These are phyloP conservation scores for Phytomonas francai DNA, from an alignment of 208 protist genomes.

Conservation along the genomic window DNA sequence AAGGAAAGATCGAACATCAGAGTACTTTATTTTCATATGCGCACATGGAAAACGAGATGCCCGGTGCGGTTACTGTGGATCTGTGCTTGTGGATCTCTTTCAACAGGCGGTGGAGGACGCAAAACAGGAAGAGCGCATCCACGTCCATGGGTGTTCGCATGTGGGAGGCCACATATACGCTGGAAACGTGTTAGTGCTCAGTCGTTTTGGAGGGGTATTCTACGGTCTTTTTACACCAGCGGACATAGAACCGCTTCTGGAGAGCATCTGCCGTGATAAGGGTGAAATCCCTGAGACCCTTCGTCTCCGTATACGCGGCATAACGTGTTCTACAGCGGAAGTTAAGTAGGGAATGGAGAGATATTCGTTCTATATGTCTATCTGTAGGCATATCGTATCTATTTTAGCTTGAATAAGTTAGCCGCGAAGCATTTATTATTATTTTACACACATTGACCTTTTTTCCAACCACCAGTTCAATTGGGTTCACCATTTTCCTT, in stretches of 20 bases:
- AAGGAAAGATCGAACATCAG: constrained; percentile 1
- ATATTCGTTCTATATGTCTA: not conserved
- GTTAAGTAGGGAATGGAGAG: not conserved
- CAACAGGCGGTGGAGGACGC: constrained; percentile 9
- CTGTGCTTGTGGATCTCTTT: constrained; percentile 18
- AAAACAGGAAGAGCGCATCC: not conserved
- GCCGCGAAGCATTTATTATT: not conserved
- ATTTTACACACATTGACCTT: not conserved
- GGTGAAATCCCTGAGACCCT: constrained; percentile 6
- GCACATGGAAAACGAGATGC: constrained; percentile 15
- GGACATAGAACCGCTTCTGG: constrained; percentile 12
- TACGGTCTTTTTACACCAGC: constrained; percentile 16
- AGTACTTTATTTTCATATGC: constrained; percentile 20
- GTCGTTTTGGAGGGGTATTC: constrained; percentile 10
- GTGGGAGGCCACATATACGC: constrained; percentile 28
- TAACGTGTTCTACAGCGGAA: not conserved
- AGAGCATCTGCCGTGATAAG: constrained; percentile 1
- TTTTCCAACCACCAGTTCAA: not conserved
- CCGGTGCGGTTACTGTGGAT: constrained; percentile 23
- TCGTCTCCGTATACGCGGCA: constrained; percentile 12
- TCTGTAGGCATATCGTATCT: not conserved
- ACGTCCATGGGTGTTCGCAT: constrained; percentile 19
- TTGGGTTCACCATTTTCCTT: constrained; percentile 1
- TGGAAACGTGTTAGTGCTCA: constrained; percentile 26
- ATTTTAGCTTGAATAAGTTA: not conserved